Percentiles rank a stretch among this genome's conserved stretches.
phyloP scores from a whole-genome alignment of 768 basidiomycete genomes.

The Macrocybe gigantea region DNA sequence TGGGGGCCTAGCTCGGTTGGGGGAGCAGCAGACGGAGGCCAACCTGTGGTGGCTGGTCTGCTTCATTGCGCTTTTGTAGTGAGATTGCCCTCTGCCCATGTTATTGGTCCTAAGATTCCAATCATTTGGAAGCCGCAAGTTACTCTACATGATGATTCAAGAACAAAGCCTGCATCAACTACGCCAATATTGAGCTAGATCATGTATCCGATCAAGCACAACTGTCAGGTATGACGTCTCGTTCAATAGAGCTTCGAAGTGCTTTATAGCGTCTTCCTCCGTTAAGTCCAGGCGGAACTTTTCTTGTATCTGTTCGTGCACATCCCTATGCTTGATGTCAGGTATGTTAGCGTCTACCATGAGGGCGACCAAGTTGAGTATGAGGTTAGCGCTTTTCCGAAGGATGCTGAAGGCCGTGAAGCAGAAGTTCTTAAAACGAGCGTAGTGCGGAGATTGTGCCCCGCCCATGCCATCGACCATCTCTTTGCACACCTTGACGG shows the following conservation, averaged over 20 bases:
- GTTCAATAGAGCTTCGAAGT: slow-evolving; percentile 89
- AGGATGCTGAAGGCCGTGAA: slow-evolving; percentile 98
- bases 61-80: background rate
- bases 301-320: slow-evolving; percentile 88
- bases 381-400: slow-evolving; percentile 94
- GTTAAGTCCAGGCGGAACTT: slow-evolving; percentile 93
- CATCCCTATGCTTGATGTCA: slow-evolving; percentile 89
- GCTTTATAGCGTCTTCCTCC: slow-evolving; percentile 96
- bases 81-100: no score
- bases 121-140: no score
- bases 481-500: slow-evolving; percentile 97
- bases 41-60: background rate
- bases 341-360: slow-evolving; percentile 99
- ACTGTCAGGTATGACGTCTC: slow-evolving; percentile 93
- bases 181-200: slow-evolving; percentile 85
- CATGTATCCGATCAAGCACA: slow-evolving; percentile 91
- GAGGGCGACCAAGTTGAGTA: slow-evolving; percentile 90
- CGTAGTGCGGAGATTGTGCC: slow-evolving; percentile 89
- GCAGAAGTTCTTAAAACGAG: slow-evolving; percentile 92
- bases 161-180: slow-evolving; percentile 31
- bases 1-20: slow-evolving; percentile 7
- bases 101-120: no score
- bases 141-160: background rate
- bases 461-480: slow-evolving; percentile 99
- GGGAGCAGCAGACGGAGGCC: slow-evolving; percentile 6